A percentile compares a stretch with the other conserved stretches of the same genome.
Evolutionary conservation across 1,284 basidiomycete species (phyloP).

Genomic region (Rhodotorula sp.): DNA sequence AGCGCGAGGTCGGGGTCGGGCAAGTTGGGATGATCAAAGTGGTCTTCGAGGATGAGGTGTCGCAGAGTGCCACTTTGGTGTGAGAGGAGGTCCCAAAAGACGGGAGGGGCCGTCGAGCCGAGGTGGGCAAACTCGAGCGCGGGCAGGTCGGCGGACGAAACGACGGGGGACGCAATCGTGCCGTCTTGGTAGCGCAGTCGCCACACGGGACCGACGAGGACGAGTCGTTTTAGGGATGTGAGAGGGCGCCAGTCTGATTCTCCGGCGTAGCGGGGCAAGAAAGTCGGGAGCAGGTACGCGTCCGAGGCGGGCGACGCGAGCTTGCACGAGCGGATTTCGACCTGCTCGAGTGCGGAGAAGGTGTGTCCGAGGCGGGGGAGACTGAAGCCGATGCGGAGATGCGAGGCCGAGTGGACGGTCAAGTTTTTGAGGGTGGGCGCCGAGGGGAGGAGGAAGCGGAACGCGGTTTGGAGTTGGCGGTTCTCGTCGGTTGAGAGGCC

Average conservation of each 20-base stretch:
- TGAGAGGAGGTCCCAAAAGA: slow-evolving; percentile 22
- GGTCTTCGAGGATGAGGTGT: slow-evolving; percentile 9
- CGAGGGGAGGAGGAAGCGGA: slow-evolving; percentile 15
- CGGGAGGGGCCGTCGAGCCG: slow-evolving; percentile 9
- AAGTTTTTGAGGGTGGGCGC: slow-evolving; percentile 1
- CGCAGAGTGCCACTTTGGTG: background rate
- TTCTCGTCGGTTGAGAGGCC: slow-evolving; percentile 1
- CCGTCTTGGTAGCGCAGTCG: slow-evolving; percentile 19
- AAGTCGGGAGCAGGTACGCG: slow-evolving; percentile 4
- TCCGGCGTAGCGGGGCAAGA: slow-evolving; percentile 19
- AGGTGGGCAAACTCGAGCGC: slow-evolving; percentile 8
- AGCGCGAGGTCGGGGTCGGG: slow-evolving; percentile 3
- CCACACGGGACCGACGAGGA: slow-evolving; percentile 25
- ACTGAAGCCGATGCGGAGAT: slow-evolving; percentile 20
- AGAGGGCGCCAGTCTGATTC: slow-evolving; percentile 23
- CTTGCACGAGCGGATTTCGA: slow-evolving; percentile 8
- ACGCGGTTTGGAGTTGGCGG: slow-evolving; percentile 8
- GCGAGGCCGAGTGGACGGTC: slow-evolving; percentile 10
- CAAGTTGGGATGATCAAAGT: background rate
- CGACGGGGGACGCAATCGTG: slow-evolving; percentile 10
- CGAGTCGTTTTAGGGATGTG: background rate
- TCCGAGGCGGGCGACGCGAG: background rate
- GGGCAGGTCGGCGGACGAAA: slow-evolving; percentile 13
- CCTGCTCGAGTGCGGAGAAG: slow-evolving; percentile 7
- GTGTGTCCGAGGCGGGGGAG: slow-evolving; percentile 13